phyloP scores from a whole-genome alignment of 352 stramenopile species.

The Pythium guiyangense region DNA sequence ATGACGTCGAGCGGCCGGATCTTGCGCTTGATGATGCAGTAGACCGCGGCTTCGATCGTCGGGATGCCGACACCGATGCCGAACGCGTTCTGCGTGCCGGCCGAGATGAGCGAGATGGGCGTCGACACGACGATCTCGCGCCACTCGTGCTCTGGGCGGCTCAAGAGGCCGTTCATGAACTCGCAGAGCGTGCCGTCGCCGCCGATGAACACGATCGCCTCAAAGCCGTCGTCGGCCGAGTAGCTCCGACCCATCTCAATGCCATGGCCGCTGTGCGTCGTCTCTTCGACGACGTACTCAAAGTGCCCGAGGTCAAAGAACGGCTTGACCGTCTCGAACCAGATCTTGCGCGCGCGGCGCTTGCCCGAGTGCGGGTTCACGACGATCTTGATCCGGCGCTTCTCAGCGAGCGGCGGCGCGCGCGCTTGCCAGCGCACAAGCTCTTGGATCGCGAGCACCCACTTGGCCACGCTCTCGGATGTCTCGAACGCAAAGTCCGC shows the following conservation, averaged over 20 bases:
- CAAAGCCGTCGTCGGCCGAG: constrained; percentile 37
- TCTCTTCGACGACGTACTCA: constrained; percentile 72
- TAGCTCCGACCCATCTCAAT: constrained; percentile 62
- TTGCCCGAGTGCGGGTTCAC: constrained; percentile 72
- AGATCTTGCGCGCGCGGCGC: constrained; percentile 56
- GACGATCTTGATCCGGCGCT: constrained; percentile 65
- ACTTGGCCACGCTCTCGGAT: constrained; percentile 19
- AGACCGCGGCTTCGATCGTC: constrained; percentile 56
- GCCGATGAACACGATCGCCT: constrained; percentile 76
- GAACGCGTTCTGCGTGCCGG: constrained; percentile 77
- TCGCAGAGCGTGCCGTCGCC: constrained; percentile 77
- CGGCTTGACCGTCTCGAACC: constrained; percentile 22
- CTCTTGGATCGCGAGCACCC: constrained; percentile 35
- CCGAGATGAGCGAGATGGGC: constrained; percentile 61
- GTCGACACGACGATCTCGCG: constrained; percentile 69
- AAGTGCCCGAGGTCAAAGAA: constrained; percentile 61
- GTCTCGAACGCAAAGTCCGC: constrained; percentile 29
- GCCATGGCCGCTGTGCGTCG: constrained; percentile 61
- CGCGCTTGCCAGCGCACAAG: constrained; percentile 69
- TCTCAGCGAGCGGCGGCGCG: constrained; percentile 32
- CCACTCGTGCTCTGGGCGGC: constrained; percentile 60
- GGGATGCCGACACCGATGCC: constrained; percentile 63
- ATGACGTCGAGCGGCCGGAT: constrained; percentile 73
- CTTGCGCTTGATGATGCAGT: constrained; percentile 81
- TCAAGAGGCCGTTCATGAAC: constrained; percentile 81